Conservation (phyloP, 768 basidiomycete species). For the Artomyces pyxidatus region DNA sequence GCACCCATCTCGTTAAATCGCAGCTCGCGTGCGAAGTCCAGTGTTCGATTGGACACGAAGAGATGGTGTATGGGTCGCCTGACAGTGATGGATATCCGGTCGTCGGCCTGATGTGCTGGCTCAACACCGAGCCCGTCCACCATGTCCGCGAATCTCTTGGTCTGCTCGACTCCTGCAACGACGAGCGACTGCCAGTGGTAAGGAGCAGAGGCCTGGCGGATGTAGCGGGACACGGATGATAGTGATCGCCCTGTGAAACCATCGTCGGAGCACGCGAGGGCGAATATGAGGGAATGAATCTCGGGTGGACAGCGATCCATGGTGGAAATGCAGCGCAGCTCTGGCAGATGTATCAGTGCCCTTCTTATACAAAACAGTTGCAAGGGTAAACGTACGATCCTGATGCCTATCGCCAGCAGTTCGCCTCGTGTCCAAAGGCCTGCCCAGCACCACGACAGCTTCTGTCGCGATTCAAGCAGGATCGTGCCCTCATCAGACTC, state of each 20-base stretch:
- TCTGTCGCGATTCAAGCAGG: too few relatives aligned
- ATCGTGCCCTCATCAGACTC: too few relatives aligned
- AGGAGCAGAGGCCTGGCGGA: constrained; percentile 20
- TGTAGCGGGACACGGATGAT: constrained; percentile 27
- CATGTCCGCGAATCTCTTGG: background rate
- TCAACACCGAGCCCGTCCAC: background rate
- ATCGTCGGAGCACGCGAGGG: constrained; percentile 28
- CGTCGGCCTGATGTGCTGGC: too few relatives aligned
- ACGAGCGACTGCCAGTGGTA: constrained; percentile 10
- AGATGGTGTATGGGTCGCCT: constrained; percentile 4
- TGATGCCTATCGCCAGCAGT: too few relatives aligned
- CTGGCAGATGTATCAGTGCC: too few relatives aligned
- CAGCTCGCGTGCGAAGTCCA: constrained; percentile 3
- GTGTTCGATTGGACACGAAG: constrained; percentile 12
- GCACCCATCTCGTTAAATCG: constrained; percentile 10
- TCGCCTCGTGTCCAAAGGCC: too few relatives aligned
- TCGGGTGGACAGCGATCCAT: constrained; percentile 21
- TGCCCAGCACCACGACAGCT: too few relatives aligned
- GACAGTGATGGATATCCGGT: background rate
- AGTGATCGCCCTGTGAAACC: constrained; percentile 30
- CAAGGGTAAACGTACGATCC: too few relatives aligned
- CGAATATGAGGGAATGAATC: constrained; percentile 24
- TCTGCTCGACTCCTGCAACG: background rate
- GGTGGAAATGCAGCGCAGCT: too few relatives aligned
- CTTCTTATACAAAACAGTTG: too few relatives aligned